A percentile compares a stretch with the other conserved stretches of the same genome.
Conservation (phyloP, 2,329 filamentous ascomycete species). For the Cercospora berteroae region DNA sequence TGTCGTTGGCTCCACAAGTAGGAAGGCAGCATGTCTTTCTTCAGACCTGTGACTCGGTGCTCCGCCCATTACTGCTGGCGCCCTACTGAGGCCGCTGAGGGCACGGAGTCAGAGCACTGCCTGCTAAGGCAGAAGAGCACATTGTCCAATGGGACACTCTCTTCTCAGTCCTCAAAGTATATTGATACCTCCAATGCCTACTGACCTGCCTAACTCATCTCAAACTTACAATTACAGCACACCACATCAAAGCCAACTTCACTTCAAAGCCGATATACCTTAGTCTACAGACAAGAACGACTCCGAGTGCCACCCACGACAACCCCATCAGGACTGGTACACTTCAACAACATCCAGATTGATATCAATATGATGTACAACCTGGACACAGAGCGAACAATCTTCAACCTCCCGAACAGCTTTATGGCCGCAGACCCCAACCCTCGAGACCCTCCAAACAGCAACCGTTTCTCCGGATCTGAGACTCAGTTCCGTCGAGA, state of each 20-base stretch:
- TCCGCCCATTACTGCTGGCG: constrained; percentile 13
- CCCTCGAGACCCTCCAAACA: constrained; percentile 8
- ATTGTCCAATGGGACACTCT: background rate
- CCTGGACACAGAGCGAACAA: constrained; percentile 2
- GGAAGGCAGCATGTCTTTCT: constrained; percentile 1
- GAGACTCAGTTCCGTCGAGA: background rate
- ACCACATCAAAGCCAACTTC: constrained; percentile 3
- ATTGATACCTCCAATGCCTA: background rate
- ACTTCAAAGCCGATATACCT: background rate
- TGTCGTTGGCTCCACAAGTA: constrained; percentile 7
- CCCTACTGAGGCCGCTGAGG: constrained; percentile 9
- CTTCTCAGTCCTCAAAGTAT: background rate
- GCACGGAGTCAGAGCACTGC: constrained; percentile 7
- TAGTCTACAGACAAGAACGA: background rate
- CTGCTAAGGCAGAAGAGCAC: constrained; percentile 9
- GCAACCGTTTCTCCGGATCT: background rate
- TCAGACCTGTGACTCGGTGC: constrained; percentile 4
- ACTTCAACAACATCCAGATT: background rate
- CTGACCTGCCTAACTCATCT: background rate
- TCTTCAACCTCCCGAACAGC: background rate
- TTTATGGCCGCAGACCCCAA: background rate
- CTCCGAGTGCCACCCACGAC: background rate
- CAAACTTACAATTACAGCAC: background rate
- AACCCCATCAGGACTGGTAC: background rate
- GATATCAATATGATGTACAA: background rate